phyloP scores from a whole-genome alignment of 2,329 filamentous ascomycete genomes.

The Biscogniauxia mediterranea region DNA sequence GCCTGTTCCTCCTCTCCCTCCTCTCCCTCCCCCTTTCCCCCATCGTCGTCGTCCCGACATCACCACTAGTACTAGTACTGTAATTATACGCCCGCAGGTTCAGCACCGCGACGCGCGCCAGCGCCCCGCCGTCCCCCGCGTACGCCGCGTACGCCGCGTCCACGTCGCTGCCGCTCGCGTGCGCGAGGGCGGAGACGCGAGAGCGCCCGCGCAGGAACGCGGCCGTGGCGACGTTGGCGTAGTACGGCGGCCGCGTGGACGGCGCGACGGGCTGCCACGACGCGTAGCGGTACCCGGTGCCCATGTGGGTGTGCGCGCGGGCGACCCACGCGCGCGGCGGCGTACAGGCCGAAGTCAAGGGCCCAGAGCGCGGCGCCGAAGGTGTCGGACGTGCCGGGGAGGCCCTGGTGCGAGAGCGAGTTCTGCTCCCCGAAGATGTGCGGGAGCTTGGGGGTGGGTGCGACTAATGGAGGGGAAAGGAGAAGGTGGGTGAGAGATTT shows the following conservation, averaged over 20 bases:
- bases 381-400: slow-evolving; percentile 59
- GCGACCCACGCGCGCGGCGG: slow-evolving; percentile 53
- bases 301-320: slow-evolving; percentile 63
- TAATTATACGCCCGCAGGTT: slow-evolving; percentile 62
- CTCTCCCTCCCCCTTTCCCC: no score
- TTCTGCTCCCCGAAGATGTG: slow-evolving; percentile 62
- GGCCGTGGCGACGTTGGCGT: slow-evolving; percentile 59
- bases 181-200: slow-evolving; percentile 39
- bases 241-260: slow-evolving; percentile 64
- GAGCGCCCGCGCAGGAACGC: slow-evolving; percentile 46
- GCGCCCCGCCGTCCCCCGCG: slow-evolving; percentile 32
- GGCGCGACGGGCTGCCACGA: slow-evolving; percentile 60
- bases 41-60: no score
- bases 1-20: no score
- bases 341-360: slow-evolving; percentile 60
- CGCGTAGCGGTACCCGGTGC: slow-evolving; percentile 60
- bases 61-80: no score
- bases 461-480: slow-evolving; percentile 32
- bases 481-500: no score
- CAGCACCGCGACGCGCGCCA: slow-evolving; percentile 52
- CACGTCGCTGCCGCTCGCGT: slow-evolving; percentile 39
- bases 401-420: slow-evolving; percentile 61
- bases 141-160: slow-evolving; percentile 59
- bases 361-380: slow-evolving; percentile 67
- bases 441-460: slow-evolving; percentile 37